Evolutionary conservation across 2,329 filamentous ascomycete species (phyloP).

Genomic region (Dothiorella sarmentorum): DNA sequence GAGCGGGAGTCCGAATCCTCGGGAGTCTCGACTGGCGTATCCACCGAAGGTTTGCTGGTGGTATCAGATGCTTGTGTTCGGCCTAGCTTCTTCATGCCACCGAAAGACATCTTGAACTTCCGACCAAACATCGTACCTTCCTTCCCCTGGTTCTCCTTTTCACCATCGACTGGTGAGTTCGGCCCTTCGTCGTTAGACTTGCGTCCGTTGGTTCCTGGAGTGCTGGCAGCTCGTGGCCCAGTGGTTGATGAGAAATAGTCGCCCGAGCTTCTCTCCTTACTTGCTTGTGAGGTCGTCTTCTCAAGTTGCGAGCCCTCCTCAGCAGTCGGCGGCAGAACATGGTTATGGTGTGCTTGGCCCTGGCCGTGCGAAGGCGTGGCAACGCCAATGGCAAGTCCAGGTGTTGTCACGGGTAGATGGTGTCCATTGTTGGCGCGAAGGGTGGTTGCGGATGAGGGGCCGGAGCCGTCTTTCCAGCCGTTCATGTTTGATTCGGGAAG

Average conservation of each 20-base stretch:
- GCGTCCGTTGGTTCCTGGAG: conserved; percentile 25
- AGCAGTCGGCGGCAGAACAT: conserved; percentile 37
- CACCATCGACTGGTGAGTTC: conserved; percentile 42
- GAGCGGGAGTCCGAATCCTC: conserved; percentile 59
- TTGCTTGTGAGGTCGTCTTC: conserved; percentile 54
- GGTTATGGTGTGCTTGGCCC: conserved; percentile 28
- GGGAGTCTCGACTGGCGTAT: conserved; percentile 59
- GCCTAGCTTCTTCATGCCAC: conserved; percentile 75
- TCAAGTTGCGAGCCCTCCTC: conserved; percentile 49
- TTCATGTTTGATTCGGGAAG: conserved; percentile 48
- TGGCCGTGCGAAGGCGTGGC: conserved; percentile 59
- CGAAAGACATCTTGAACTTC: conserved; percentile 73
- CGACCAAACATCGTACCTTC: conserved; percentile 72
- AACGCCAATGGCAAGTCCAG: conserved; percentile 73
- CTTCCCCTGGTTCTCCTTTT: conserved; percentile 40
- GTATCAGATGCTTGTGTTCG: conserved; percentile 60
- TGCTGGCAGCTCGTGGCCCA: conserved; percentile 44
- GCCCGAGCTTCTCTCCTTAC: conserved; percentile 55
- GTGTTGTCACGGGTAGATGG: conserved; percentile 62
- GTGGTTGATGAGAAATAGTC: conserved; percentile 74
- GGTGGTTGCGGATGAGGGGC: conserved; percentile 49
- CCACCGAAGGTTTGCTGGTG: background rate
- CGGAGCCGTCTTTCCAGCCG: conserved; percentile 43
- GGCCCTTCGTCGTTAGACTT: conserved; percentile 25
- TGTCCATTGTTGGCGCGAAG: conserved; percentile 57